Base-by-base conservation (phyloP, 495 filamentous ascomycete species). In the Tuber microsphaerosporum region DNA sequence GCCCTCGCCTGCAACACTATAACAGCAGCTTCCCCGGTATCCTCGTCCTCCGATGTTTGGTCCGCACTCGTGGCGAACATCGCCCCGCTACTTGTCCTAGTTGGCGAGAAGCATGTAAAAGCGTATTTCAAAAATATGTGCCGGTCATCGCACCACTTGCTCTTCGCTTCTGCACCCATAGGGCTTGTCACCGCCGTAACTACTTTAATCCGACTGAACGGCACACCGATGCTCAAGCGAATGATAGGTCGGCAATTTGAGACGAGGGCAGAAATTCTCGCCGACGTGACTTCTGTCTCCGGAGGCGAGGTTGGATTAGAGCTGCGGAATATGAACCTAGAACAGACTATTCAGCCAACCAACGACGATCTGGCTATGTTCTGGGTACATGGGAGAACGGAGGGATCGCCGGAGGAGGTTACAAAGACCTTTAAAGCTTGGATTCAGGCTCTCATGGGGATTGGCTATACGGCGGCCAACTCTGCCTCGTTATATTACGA, bases 61-160 rank as follows among this genome's bases (percentile, higher is more conserved):
- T 42, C 78, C 16, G 9, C 45, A 0, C 48, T 80, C 8, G 73
- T 80, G n/a, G 78, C 76, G 4, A 80, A 80, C 71, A 75, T 80
- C n/a, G 78, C 69, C 0, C 75, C 77, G 1, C 70, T 78, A 20
- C 73, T 80, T 2, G 70, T 80, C 9, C 73, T 80, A 22, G 78
- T 78, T 2, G 78, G 78, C 22, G 78, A 80, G 31, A 75, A 75
- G 39, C 76, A 80, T 16, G 76, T 80, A 7, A 80, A 80, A 31
- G 76, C 72, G 0, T 80, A 80, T 37, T 80, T 80, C 65, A 80
- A 80, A 72, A 79, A 51, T 4, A 78, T 80, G 78, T 73, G 45
- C 37, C 69, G 71, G 12, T 31, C 69, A 16, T 79, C 78, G 0
- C 76, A 80, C 34, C 73, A 78, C 43, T 71, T 78, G 8, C 76